Conservation (phyloP, 148 eudicot genomes). For the Simmondsia chinensis region DNA sequence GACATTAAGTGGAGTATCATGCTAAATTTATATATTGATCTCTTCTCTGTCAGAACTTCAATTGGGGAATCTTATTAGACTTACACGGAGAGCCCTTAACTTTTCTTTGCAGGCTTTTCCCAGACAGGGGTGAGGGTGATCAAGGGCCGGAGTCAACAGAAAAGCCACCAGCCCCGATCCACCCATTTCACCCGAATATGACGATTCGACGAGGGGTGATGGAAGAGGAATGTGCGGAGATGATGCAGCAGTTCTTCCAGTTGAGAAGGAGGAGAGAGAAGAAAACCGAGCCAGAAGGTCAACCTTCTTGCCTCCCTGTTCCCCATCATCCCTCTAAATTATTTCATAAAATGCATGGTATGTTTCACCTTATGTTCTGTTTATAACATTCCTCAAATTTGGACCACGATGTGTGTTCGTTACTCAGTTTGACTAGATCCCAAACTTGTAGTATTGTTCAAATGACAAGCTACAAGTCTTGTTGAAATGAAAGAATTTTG, state of each 20-base stretch:
- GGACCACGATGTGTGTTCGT: no score
- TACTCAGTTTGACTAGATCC: no score
- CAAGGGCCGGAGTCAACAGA: constrained; percentile 27
- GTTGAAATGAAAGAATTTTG: no score
- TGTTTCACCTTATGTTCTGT: constrained; percentile 45
- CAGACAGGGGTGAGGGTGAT: constrained; percentile 39
- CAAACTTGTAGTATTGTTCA: no score
- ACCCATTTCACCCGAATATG: constrained; percentile 91
- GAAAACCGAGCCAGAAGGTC: constrained; percentile 25
- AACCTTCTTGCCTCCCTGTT: constrained; percentile 46
- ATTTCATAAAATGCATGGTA: constrained; percentile 53
- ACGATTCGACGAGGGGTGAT: constrained; percentile 59
- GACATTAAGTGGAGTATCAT: no score
- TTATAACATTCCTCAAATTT: constrained; percentile 15
- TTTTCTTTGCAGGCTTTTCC: constrained; percentile 61
- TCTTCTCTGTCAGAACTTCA: no score
- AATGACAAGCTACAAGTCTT: no score
- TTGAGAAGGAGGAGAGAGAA: constrained; percentile 50
- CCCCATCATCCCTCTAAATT: constrained; percentile 41
- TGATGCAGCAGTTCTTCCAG: constrained; percentile 86
- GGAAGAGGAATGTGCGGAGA: constrained; percentile 63
- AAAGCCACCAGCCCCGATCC: constrained; percentile 71
- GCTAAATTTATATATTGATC: no score
- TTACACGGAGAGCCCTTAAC: background rate
- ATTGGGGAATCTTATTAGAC: no score